Evolutionary conservation across 2,329 filamentous ascomycete genomes (phyloP), one percentile per base, ranked within the genome.

Genomic region (Arachnopeziza araneosa): DNA sequence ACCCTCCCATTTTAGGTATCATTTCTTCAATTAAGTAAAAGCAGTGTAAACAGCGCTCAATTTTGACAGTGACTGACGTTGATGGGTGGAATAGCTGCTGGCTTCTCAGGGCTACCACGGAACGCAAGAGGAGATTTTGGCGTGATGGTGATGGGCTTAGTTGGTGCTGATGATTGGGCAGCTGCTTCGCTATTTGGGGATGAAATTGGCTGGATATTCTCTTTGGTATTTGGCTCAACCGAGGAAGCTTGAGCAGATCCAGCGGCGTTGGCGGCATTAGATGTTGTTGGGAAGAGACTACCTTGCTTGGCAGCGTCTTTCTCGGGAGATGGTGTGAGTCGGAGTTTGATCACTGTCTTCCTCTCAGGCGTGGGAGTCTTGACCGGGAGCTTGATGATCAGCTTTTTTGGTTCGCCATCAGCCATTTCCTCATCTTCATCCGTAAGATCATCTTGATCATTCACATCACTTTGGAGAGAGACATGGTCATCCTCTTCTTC

Each of bases 371-470:
- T 71, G 50, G 70, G 70, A 9, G 68, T 70, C 50, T 70, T 71
- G 48, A 86, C 74, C 7, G 81, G 80, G 17, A 96, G 79, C 72
- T 90, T 93, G 59, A 96, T 88, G 55, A 96, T 81, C 50, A 93
- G 80, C 66, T 85, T 90, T 67, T 80, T 79, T 12, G 70, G 63
- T 78, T 82, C 72, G n/a, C 73, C 82, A 49, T 86, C 82, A 12
- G 77, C 77, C 71, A 57, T 73, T 32, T 79, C 77, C 24, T 76
- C 76, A 26, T 71, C 71, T 22, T 71, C 73, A 30, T 70, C 71
- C 12, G 64, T 66, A 19, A 82, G 78, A 1, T 84, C 80, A 30
- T 83, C 83, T 4, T 78, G 77, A 2, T 87, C 85, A 8, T 83
- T 80, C 9, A 78, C 77, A 44, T 86, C 83, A 2, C 78, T 77